Evolutionary conservation across 2,329 filamentous ascomycete genomes (phyloP), one percentile per base, ranked within the genome.

Genomic region (Colletotrichum truncatum): DNA sequence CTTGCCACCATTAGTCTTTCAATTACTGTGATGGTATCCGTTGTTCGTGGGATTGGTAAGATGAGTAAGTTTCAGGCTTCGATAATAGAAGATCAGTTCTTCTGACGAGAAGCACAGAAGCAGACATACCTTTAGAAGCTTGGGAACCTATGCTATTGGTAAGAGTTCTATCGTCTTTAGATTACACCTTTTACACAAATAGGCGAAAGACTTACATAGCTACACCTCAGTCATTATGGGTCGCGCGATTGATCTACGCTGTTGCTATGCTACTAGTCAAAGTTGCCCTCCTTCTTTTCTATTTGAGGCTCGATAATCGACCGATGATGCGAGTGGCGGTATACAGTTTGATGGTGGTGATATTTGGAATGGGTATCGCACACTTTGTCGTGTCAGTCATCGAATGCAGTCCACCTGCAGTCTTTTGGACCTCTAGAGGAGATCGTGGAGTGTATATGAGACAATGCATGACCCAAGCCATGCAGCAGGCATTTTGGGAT

Each of bases 61-160:
- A 10, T 11, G 11, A 53, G 36, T 45, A 34, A n/a, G 53, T 32
- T 25, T 18, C 16, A 3, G 6, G 14, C 36, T n/a, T 21, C n/a
- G n/a, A 41, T 2, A 2, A 4, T 14, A 4, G 12, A 1, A 18
- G 9, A 0, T 41, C n/a, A 2, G 16, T 18, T 11, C 21, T 41
- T 1, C 38, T 21, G 12, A n/a, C n/a, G 11, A 12, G 4, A 9
- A 25, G n/a, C 25, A 60, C 25, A 60, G 48, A 38, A 23, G n/a
- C 6, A 4, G 57, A 53, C 2, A 53, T 60, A 26, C 46, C 38
- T 6, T 10, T 26, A 16, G 36, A 53, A 4, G 6, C 32, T 8
- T 53, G 46, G 57, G 46, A 53, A 38, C 57, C 57, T 4, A 60
- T 60, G 57, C 23, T 60, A 10, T 10, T 45, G 14, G 57, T 60